phyloP scores from a whole-genome alignment of 352 stramenopile species.

The Phytopythium ostracodes region DNA sequence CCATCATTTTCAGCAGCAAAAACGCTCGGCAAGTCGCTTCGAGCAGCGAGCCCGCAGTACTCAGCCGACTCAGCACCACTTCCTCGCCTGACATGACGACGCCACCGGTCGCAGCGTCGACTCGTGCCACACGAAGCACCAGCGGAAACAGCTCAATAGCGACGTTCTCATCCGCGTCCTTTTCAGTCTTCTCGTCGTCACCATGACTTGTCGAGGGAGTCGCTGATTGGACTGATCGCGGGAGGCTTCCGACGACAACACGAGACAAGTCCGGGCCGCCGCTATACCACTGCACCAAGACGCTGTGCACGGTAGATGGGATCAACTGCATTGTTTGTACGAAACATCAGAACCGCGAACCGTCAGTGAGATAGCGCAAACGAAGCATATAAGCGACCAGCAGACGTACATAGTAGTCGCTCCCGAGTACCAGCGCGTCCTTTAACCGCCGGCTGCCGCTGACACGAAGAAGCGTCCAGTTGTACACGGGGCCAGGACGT shows the following conservation, averaged over 20 bases:
- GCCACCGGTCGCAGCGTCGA: constrained; percentile 60
- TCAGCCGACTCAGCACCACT: constrained; percentile 60
- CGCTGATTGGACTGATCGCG: constrained; percentile 42
- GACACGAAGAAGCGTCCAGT: constrained; percentile 73
- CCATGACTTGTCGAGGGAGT: constrained; percentile 4
- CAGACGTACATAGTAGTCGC: constrained; percentile 78
- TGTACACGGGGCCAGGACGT: constrained; percentile 71
- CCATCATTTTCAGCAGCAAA: constrained; percentile 60
- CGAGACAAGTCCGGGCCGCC: constrained; percentile 51
- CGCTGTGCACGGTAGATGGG: constrained; percentile 53
- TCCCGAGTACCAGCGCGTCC: constrained; percentile 59
- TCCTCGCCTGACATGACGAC: constrained; percentile 82
- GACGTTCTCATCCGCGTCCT: constrained; percentile 12
- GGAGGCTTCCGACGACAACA: constrained; percentile 13
- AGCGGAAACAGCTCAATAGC: constrained; percentile 79
- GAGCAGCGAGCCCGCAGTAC: constrained; percentile 52
- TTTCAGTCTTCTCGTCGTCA: constrained; percentile 8
- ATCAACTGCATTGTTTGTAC: constrained; percentile 37
- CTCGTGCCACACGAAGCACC: constrained; percentile 69
- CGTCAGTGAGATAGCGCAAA: not conserved
- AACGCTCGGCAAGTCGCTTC: constrained; percentile 72
- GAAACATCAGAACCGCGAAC: constrained; percentile 3
- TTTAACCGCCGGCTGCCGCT: constrained; percentile 74
- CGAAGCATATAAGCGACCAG: not conserved
- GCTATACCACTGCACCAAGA: constrained; percentile 77